phyloP scores from a whole-genome alignment of 306 rosid species.

The Aeschynomene evenia region DNA sequence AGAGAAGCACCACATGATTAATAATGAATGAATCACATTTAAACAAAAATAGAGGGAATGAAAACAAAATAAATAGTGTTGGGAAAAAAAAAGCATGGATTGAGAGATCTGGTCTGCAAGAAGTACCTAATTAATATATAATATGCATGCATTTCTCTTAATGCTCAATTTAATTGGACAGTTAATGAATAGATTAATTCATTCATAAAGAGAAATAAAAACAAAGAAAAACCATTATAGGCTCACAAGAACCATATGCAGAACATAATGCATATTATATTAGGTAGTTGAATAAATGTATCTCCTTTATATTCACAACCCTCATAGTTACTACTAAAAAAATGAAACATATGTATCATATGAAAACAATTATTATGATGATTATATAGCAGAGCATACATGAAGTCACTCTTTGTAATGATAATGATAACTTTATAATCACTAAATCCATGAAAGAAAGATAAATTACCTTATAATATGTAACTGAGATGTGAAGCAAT shows the following conservation, averaged over 20 bases:
- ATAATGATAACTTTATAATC: conserved; percentile 8
- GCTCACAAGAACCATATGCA: neutral
- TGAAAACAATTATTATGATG: neutral
- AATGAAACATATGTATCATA: neutral
- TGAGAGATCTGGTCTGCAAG: neutral
- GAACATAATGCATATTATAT: neutral
- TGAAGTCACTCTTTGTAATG: neutral
- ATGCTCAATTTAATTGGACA: neutral
- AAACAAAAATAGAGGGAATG: neutral
- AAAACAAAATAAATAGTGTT: neutral
- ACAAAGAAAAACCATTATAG: neutral
- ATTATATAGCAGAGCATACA: neutral
- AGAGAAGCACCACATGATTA: conserved; percentile 1
- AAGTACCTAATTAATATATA: conserved; percentile 4
- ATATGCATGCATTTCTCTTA: neutral
- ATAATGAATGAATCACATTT: conserved; percentile 11
- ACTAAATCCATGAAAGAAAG: neutral
- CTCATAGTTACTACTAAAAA: neutral
- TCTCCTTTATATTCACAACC: neutral
- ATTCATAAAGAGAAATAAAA: neutral
- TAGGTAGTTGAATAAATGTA: neutral
- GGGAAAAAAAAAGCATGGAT: neutral
- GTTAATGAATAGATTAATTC: neutral
- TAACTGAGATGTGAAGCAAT: conserved; percentile 24
- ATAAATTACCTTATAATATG: neutral